A percentile compares a stretch with the other conserved stretches of the same genome.
Conservation (phyloP, 1,284 basidiomycete species). For the Rhodotorula sp. region DNA sequence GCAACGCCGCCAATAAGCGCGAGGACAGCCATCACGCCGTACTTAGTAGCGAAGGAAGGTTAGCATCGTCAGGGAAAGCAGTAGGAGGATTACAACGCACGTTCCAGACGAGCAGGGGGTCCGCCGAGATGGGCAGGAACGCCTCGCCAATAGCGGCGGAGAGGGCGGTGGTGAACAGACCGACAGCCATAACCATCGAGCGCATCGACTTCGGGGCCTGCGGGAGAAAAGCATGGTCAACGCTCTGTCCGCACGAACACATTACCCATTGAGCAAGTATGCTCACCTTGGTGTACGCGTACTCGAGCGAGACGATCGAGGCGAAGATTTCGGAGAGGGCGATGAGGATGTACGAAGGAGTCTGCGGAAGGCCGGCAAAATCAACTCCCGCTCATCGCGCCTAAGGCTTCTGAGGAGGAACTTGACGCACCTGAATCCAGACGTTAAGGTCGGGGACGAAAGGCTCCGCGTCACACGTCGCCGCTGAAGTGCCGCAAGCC, state of each 20-base stretch:
- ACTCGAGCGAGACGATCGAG: conserved; percentile 75
- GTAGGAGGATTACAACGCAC: neutral
- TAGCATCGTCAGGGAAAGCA: no score
- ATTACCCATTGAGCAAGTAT: no score
- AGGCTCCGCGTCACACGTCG: conserved; percentile 56
- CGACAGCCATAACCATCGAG: conserved; percentile 50
- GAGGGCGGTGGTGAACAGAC: conserved; percentile 51
- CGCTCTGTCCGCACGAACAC: no score
- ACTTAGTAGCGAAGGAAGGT: conserved; percentile 45
- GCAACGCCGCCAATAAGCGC: conserved; percentile 57
- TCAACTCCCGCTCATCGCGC: neutral
- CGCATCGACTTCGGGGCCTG: conserved; percentile 54
- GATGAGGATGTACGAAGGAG: conserved; percentile 44
- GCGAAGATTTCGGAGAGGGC: conserved; percentile 70
- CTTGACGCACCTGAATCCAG: conserved; percentile 59
- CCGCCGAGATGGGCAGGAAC: conserved; percentile 58
- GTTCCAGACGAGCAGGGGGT: neutral
- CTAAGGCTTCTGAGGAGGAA: neutral
- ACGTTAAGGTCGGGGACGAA: conserved; percentile 62
- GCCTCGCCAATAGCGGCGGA: conserved; percentile 57
- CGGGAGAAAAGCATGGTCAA: no score
- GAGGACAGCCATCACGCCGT: conserved; percentile 58
- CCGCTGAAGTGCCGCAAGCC: conserved; percentile 63
- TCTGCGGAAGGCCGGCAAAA: neutral
- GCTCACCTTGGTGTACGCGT: conserved; percentile 85